phyloP scores from a whole-genome alignment of 108 stramenopile genomes.

The Nitzschia sp. region DNA sequence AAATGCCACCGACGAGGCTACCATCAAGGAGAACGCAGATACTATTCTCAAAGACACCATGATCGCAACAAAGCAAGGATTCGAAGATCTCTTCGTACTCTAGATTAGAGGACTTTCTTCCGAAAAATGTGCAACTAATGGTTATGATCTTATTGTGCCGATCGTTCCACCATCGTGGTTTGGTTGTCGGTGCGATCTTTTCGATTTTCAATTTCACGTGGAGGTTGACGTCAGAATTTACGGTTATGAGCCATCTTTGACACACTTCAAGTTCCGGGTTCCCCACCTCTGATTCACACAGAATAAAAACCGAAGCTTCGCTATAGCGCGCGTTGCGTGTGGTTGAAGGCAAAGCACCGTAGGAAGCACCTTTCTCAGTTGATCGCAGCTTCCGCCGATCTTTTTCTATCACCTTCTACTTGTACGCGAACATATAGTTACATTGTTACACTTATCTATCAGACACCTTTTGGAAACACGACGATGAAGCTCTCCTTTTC shows the following conservation, averaged over 20 bases:
- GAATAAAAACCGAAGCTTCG: not conserved
- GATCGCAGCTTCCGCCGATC: too few relatives aligned
- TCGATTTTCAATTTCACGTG: not conserved
- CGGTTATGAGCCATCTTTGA: not conserved
- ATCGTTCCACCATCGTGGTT: not conserved
- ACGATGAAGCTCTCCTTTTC: conserved; percentile 51
- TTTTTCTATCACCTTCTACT: too few relatives aligned
- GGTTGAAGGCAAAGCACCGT: not conserved
- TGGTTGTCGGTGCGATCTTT: not conserved
- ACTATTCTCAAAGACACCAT: not conserved
- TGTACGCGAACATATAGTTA: too few relatives aligned
- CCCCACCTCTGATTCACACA: not conserved
- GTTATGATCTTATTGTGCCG: not conserved
- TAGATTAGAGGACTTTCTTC: too few relatives aligned
- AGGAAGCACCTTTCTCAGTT: not conserved
- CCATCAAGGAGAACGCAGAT: not conserved
- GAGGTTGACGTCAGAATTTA: not conserved
- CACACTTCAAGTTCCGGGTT: conserved; percentile 16
- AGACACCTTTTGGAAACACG: not conserved
- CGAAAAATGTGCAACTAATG: not conserved
- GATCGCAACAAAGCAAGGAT: not conserved
- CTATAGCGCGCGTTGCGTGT: not conserved
- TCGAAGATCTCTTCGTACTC: too few relatives aligned
- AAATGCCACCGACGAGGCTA: not conserved
- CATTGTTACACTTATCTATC: conserved; percentile 1